Percentiles rank a stretch among this genome's conserved stretches.
phyloP scores from a whole-genome alignment of 306 rosid species.

The Quercus ilex region DNA sequence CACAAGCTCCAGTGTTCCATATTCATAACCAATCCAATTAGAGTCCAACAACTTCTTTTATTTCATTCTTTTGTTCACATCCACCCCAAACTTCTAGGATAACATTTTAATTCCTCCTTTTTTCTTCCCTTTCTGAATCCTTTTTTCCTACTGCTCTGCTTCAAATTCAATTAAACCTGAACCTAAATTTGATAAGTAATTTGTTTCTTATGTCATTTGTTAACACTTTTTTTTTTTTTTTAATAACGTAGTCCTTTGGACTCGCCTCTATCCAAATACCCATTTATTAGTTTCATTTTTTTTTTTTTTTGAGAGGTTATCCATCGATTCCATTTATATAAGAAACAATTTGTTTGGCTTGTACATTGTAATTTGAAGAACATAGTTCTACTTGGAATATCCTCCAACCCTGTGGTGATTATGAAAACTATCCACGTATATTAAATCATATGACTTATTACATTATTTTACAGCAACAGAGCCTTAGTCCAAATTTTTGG shows the following conservation, averaged over 20 bases:
- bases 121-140: background rate
- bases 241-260: no score
- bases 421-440: no score
- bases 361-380: background rate
- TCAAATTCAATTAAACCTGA: background rate
- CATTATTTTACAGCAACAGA: no score
- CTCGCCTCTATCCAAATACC: no score
- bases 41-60: background rate
- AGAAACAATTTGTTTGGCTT: background rate
- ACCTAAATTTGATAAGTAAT: background rate
- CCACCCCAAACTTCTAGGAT: background rate
- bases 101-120: background rate
- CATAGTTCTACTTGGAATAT: no score
- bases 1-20: background rate
- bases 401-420: no score
- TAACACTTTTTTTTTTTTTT: no score
- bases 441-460: no score
- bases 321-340: background rate
- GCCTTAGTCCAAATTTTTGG: no score
- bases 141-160: background rate
- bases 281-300: background rate
- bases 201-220: background rate
- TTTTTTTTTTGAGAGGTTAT: background rate
- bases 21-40: background rate
- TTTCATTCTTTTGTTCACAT: background rate